A percentile compares a stretch with the other conserved stretches of the same genome.
phyloP scores from a whole-genome alignment of 768 basidiomycete species.

The Daedaleopsis nitida region DNA sequence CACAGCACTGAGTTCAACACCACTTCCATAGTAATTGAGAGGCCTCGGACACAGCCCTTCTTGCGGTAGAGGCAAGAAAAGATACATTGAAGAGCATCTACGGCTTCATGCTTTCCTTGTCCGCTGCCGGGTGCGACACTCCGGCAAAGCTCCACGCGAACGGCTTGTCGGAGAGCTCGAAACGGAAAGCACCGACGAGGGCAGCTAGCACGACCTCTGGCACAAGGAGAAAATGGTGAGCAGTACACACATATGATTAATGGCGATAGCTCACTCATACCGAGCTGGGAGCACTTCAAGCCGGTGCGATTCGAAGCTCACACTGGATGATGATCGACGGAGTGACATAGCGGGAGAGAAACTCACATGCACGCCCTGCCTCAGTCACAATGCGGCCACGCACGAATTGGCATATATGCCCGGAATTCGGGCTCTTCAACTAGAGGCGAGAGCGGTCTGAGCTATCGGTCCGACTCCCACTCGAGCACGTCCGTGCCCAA shows the following conservation, averaged over 20 bases:
- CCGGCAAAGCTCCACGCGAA: slow-evolving; percentile 15
- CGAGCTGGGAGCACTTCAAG: slow-evolving; percentile 13
- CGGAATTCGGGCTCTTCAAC: slow-evolving; percentile 31
- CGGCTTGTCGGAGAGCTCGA: slow-evolving; percentile 10
- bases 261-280: slow-evolving; percentile 6
- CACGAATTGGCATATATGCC: slow-evolving; percentile 36
- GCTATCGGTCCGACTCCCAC: slow-evolving; percentile 48
- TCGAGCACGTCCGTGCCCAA: slow-evolving; percentile 46
- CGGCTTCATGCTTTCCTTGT: neutral
- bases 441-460: slow-evolving; percentile 25
- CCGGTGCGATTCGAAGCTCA: neutral
- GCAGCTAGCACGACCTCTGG: neutral
- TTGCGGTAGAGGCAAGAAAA: neutral
- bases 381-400: slow-evolving; percentile 26
- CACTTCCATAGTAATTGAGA: too few relatives aligned
- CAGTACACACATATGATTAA: too few relatives aligned
- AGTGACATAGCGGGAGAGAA: neutral
- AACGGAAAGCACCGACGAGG: slow-evolving; percentile 6
- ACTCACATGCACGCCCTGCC: slow-evolving; percentile 38
- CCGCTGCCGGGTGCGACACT: slow-evolving; percentile 12
- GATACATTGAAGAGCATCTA: slow-evolving; percentile 8
- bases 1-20: too few relatives aligned
- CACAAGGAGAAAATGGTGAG: neutral
- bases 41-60: too few relatives aligned
- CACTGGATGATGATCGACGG: neutral